Percentiles rank a stretch among this genome's conserved stretches.
Evolutionary conservation across 1,139 yeast genomes (phyloP).

Genomic region (Taiozyma onychis): DNA sequence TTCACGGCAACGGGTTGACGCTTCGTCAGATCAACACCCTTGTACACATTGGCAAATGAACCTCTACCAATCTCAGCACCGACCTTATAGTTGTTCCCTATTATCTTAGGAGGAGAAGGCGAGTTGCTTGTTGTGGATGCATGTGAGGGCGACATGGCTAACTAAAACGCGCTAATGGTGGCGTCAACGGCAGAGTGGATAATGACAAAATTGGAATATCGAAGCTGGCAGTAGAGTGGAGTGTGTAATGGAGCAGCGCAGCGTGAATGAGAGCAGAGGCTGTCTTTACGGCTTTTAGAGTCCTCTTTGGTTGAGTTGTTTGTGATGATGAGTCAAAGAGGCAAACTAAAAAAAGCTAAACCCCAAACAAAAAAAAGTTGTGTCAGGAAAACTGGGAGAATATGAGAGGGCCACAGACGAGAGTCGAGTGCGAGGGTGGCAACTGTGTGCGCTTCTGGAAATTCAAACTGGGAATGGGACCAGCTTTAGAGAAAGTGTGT

Average conservation of each 20-base stretch:
- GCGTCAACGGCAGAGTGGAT: background rate
- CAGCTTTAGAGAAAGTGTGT: no score
- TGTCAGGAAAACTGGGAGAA: background rate
- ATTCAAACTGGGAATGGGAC: no score
- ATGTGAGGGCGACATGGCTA: background rate
- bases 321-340: background rate
- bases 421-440: background rate
- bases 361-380: background rate
- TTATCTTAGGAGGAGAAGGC: conserved; percentile 17
- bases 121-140: background rate
- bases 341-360: background rate
- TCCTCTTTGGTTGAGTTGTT: background rate
- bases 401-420: background rate
- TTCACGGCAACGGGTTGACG: conserved; percentile 76
- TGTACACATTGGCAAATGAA: conserved; percentile 90
- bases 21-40: conserved; percentile 46
- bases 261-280: background rate
- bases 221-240: background rate
- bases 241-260: background rate
- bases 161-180: background rate
- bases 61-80: conserved; percentile 89
- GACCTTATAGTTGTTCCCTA: conserved; percentile 41
- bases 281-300: background rate
- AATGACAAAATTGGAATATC: background rate
- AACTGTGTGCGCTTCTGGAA: background rate